Percentiles rank a stretch among this genome's conserved stretches.
phyloP scores from a whole-genome alignment of 306 rosid species.

The Vigna hirtella region DNA sequence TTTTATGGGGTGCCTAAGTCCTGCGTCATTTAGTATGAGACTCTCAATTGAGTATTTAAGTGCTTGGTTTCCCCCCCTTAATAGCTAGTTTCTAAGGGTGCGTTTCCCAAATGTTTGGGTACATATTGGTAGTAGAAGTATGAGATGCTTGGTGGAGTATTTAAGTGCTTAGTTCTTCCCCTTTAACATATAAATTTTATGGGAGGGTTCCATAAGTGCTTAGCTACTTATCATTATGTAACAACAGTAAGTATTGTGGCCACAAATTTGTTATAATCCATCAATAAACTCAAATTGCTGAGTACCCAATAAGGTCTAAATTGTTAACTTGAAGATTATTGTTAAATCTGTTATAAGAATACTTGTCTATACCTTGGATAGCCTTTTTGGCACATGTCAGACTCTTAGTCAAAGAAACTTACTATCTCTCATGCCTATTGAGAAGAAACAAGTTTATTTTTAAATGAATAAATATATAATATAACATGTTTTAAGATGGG shows the following conservation, averaged over 20 bases:
- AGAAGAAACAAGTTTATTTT: conserved; percentile 7
- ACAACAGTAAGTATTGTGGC: not conserved
- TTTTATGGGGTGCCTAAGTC: too few species aligned
- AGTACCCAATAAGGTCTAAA: not conserved
- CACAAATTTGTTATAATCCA: conserved; percentile 8
- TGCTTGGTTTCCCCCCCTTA: too few species aligned
- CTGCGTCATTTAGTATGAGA: too few species aligned
- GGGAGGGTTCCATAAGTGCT: too few species aligned
- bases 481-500: not conserved
- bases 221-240: not conserved
- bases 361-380: not conserved
- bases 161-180: too few species aligned
- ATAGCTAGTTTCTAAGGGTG: too few species aligned
- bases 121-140: too few species aligned
- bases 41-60: too few species aligned
- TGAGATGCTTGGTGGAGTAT: too few species aligned
- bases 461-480: not conserved
- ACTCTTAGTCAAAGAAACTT: not conserved
- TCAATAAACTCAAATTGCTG: not conserved
- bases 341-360: conserved; percentile 1
- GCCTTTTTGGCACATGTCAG: conserved; percentile 15
- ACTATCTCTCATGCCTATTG: conserved; percentile 6
- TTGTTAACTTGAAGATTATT: conserved; percentile 13
- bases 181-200: too few species aligned
- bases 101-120: too few species aligned